Conservation (phyloP, 1,284 basidiomycete species). For the Cryptococcus deneoformans region DNA sequence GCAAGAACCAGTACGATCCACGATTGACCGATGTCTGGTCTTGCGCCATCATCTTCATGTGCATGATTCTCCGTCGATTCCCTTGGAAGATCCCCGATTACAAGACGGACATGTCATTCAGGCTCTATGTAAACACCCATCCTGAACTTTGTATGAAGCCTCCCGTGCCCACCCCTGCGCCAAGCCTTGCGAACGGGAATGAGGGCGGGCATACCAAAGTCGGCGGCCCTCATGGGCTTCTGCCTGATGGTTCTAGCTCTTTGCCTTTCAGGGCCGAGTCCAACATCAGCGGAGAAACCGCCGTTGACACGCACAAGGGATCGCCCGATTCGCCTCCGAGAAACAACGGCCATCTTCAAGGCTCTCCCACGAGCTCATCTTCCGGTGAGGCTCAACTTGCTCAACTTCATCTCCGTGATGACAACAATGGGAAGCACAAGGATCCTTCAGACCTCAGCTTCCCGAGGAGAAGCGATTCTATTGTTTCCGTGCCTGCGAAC, state of each 20-base stretch:
- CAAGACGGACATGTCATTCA: conserved; percentile 88
- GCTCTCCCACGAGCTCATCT: conserved; percentile 8
- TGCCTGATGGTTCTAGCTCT: conserved; percentile 38
- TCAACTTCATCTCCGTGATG: conserved; percentile 26
- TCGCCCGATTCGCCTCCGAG: conserved; percentile 10
- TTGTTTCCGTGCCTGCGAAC: conserved; percentile 56
- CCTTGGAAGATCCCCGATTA: conserved; percentile 98
- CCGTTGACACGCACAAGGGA: conserved; percentile 16
- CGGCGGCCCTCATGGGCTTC: conserved; percentile 29
- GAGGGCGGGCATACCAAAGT: conserved; percentile 20
- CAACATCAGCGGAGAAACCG: conserved; percentile 21
- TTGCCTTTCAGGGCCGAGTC: conserved; percentile 40
- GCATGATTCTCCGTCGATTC: conserved; percentile 98
- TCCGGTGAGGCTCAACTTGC: conserved; percentile 24
- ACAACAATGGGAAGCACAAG: conserved; percentile 19
- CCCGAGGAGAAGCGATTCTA: conserved; percentile 65
- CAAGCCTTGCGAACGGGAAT: conserved; percentile 33
- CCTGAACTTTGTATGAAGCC: conserved; percentile 68
- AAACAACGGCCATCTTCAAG: neutral
- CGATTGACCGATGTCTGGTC: conserved; percentile 99
- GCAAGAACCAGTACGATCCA: conserved; percentile 80
- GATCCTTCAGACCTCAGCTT: conserved; percentile 66
- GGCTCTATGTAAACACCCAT: conserved; percentile 87
- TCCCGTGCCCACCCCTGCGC: conserved; percentile 40
- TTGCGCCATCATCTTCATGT: conserved; percentile 98